phyloP scores from a whole-genome alignment of 2,329 filamentous ascomycete genomes.

The Hypoxylon sp. region DNA sequence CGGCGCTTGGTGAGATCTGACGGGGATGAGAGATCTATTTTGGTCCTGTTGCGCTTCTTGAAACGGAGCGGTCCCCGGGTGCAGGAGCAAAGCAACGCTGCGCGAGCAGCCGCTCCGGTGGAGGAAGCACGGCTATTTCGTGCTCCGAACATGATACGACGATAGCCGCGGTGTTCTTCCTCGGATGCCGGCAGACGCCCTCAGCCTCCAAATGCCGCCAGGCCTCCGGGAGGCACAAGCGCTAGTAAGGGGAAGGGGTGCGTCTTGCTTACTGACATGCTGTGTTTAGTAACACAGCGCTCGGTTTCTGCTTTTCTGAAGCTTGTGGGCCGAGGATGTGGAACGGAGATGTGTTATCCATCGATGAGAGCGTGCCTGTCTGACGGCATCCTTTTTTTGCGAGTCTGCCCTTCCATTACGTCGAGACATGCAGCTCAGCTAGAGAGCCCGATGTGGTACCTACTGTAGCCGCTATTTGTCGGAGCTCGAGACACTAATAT shows the following conservation, averaged over 20 bases:
- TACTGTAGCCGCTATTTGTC: slow-evolving; percentile 30
- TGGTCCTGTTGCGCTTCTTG: slow-evolving; percentile 27
- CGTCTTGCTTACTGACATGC: not conserved
- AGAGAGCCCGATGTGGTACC: slow-evolving; percentile 23
- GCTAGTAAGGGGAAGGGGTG: not conserved
- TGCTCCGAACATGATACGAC: slow-evolving; percentile 23
- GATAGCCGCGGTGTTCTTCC: slow-evolving; percentile 32
- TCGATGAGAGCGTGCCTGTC: slow-evolving; percentile 13
- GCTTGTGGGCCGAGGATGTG: slow-evolving; percentile 29
- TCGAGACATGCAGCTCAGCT: slow-evolving; percentile 42
- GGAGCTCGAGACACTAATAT: slow-evolving; percentile 34
- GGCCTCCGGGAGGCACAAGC: slow-evolving; percentile 32
- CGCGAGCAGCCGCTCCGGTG: slow-evolving; percentile 9
- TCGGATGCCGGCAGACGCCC: slow-evolving; percentile 15
- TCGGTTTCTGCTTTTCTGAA: slow-evolving; percentile 22
- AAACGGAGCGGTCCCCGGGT: slow-evolving; percentile 30
- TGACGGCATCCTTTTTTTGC: slow-evolving; percentile 6
- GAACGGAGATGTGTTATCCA: slow-evolving; percentile 20
- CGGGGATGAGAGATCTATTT: not conserved
- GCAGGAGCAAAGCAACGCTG: not conserved
- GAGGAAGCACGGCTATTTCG: not conserved
- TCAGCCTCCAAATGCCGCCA: slow-evolving; percentile 41
- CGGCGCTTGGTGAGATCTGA: slow-evolving; percentile 33
- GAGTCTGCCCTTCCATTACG: slow-evolving; percentile 35
- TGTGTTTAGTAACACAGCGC: slow-evolving; percentile 11